Conservation (phyloP, 345 rosid genomes). For the Syzygium grande region DNA sequence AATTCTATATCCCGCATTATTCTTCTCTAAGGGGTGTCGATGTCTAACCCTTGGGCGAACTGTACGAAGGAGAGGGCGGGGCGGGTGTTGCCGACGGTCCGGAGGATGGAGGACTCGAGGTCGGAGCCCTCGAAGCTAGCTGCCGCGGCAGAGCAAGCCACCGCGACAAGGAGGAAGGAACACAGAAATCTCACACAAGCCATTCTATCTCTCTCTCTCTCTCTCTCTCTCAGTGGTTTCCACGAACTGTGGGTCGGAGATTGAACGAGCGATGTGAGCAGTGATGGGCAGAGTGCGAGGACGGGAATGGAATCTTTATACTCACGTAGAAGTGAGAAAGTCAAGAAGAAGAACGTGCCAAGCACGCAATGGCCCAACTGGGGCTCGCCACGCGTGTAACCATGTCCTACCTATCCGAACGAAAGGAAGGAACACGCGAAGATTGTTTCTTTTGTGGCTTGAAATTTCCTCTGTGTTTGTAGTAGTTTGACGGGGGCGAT, state of each 20-base stretch:
- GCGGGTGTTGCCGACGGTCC: conserved; percentile 46
- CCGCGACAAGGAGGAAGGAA: conserved; percentile 18
- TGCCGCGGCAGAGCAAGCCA: conserved; percentile 20
- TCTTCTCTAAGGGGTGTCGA: neutral
- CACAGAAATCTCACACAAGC: neutral
- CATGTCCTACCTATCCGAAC: neutral
- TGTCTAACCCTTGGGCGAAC: conserved; percentile 48
- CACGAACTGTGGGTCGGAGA: neutral
- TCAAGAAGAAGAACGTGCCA: neutral
- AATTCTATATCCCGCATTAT: neutral
- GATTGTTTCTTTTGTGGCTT: neutral
- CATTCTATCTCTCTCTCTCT: neutral
- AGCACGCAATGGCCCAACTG: neutral
- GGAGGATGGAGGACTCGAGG: conserved; percentile 39
- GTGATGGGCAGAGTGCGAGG: neutral
- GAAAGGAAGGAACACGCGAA: neutral
- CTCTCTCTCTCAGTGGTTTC: neutral
- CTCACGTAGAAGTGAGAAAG: neutral
- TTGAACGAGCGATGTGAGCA: neutral
- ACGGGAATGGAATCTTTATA: neutral
- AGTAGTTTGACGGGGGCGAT: too few species aligned
- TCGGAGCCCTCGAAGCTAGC: conserved; percentile 47
- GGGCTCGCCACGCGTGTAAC: neutral
- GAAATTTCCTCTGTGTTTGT: too few species aligned
- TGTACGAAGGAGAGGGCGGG: conserved; percentile 62